Evolutionary conservation across 1,284 basidiomycete species (phyloP), one percentile per base, ranked within the genome.

Genomic region (Somion occarium): DNA sequence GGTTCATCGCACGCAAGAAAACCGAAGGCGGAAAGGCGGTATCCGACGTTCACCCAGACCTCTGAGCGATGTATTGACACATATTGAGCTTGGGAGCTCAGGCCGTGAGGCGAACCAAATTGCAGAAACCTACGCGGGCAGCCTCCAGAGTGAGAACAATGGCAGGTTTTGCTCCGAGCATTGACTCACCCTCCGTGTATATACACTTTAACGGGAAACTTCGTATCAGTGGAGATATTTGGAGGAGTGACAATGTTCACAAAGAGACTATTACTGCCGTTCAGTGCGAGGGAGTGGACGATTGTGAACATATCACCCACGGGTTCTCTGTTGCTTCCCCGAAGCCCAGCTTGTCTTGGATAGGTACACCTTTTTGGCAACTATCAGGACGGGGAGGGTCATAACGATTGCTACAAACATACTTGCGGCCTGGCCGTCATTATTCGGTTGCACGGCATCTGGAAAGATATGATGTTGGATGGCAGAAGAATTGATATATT

Each of bases 1-100:
- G 83, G 84, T 47, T 75, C 61, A 48, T 84, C 80, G 53, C 74
- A 76, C 0, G 85, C 86, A 9, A 90, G 67, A 61, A 88, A 91
- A 0, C 88, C 88, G 58, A 89, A 85, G 4, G 77, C 85, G 0
- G 85, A 87, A 43, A 88, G 71, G 15, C 83, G 76, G 62, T 88
- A 87, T 30, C 83, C 84, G 22, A 87, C 76, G 60, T 85, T 85
- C 5, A 91, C 82, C 73, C 82, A 83, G 4, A 90, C 75, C 64
- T 88, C 85, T 9, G 74, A 74, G 23, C 79, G 75, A 53, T 80
- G 79, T 39, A 80, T 78, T 1, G 84, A 71, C 24, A 85, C 70
- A 61, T 80, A 85, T 61, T 88, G 86, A 3, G 84, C 80, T 62
- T 89, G 87, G 49, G 67, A 68, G 42, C 60, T 69, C 15, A 81